Conservation (phyloP, 2,329 filamentous ascomycete species). For the Huntiella decipiens region DNA sequence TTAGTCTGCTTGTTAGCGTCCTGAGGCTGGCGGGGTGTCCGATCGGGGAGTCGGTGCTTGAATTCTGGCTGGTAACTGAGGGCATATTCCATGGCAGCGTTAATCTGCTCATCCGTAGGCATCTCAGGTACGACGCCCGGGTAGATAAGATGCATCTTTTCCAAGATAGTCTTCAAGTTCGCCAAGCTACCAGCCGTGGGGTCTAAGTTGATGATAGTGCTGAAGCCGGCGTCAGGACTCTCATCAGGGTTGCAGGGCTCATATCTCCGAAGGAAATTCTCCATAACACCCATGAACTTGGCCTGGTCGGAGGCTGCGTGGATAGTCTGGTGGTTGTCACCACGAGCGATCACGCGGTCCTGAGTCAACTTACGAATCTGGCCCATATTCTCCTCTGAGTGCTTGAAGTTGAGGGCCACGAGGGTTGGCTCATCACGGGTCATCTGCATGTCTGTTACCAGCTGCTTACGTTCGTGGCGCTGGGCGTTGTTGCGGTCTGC, state of each 20-base stretch:
- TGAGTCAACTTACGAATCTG: slow-evolving; percentile 57
- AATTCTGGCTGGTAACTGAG: slow-evolving; percentile 59
- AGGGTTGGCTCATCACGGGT: slow-evolving; percentile 47
- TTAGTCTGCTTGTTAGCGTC: slow-evolving; percentile 17
- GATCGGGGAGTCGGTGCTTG: slow-evolving; percentile 53
- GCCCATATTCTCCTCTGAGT: slow-evolving; percentile 57
- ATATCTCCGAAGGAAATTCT: slow-evolving; percentile 75
- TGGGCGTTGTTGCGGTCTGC: slow-evolving; percentile 92
- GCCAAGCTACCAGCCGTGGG: slow-evolving; percentile 56
- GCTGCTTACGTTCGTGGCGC: slow-evolving; percentile 68
- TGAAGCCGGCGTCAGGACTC: slow-evolving; percentile 65
- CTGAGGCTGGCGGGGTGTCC: slow-evolving; percentile 20
- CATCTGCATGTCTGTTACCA: slow-evolving; percentile 57
- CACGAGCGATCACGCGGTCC: slow-evolving; percentile 61
- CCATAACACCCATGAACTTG: slow-evolving; percentile 83
- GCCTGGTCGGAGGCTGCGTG: slow-evolving; percentile 55
- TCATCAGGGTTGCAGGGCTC: slow-evolving; percentile 50
- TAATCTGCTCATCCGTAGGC: slow-evolving; percentile 55
- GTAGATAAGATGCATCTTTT: slow-evolving; percentile 52
- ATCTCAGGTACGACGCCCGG: slow-evolving; percentile 55
- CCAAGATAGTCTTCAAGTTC: slow-evolving; percentile 68
- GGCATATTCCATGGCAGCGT: slow-evolving; percentile 58
- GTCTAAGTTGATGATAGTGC: slow-evolving; percentile 69
- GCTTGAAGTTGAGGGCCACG: slow-evolving; percentile 76
- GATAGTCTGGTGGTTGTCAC: slow-evolving; percentile 96